Conservation (phyloP, 257 asterid genomes). For the Ehretia macrophylla region DNA sequence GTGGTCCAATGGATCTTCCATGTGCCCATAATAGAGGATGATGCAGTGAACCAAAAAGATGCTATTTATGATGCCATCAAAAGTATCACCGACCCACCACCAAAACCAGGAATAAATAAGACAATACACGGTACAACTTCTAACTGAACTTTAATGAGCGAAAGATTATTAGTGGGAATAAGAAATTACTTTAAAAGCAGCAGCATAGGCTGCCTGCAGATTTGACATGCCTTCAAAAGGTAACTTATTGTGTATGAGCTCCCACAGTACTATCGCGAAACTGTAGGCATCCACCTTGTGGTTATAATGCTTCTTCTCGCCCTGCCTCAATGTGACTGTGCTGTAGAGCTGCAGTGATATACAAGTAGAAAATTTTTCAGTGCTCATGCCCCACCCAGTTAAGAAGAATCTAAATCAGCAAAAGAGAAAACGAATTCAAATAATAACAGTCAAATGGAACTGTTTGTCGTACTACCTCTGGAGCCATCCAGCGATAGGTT, state of each 20-base stretch:
- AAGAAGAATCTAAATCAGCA: not conserved
- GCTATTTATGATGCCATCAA: too few relatives aligned
- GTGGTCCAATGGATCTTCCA: too few relatives aligned
- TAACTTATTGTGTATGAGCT: slow-evolving; percentile 69
- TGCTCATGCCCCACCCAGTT: not conserved
- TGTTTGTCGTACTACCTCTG: slow-evolving; percentile 42
- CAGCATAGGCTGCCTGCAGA: slow-evolving; percentile 98
- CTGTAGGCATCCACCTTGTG: slow-evolving; percentile 97
- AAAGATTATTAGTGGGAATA: not conserved
- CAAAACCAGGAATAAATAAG: not conserved
- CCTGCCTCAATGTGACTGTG: slow-evolving; percentile 89
- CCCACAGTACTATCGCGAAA: slow-evolving; percentile 96
- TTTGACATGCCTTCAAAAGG: slow-evolving; percentile 95
- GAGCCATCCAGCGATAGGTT: slow-evolving; percentile 98
- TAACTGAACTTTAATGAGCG: not conserved
- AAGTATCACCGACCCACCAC: too few relatives aligned
- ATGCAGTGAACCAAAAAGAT: too few relatives aligned
- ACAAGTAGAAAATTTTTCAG: not conserved
- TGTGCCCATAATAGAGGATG: too few relatives aligned
- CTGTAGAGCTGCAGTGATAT: slow-evolving; percentile 68
- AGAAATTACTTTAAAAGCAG: slow-evolving; percentile 78
- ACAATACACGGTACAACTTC: not conserved
- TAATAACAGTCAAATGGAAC: not conserved
- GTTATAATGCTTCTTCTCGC: slow-evolving; percentile 96
- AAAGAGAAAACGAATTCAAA: not conserved